Base-by-base conservation (phyloP, 805 yeast genomes). In the Saccharomycopsis sp. region DNA sequence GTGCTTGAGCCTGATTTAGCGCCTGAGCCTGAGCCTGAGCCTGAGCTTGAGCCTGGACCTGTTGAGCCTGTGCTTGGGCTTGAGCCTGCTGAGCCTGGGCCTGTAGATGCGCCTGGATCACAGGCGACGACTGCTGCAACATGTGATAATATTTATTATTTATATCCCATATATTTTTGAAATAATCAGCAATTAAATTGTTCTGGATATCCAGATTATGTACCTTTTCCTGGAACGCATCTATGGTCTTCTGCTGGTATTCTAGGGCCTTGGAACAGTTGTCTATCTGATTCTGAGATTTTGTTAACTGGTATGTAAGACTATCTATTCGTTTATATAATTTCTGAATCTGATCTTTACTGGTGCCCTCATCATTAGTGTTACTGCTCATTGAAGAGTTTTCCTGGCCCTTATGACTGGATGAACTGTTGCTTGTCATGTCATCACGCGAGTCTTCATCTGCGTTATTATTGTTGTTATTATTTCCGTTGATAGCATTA, bases 141-240 rank as follows among this genome's bases (percentile, higher is more conserved):
- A 44, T 5, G 22, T 44, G 49, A 44, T 44, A 44, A 44, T 17
- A 44, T 44, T 44, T 44, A 44, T 44, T 44, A 17, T 8, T 44
- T 3, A 44, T 44, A 17, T n/a, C 22, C 22, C 3, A 44, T 3
- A 17, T 44, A 17, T 19, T 23, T 35, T 52, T 56, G 56, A 52
- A 56, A 23, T 56, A 56, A 23, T 56, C 56, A n/a, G 51, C 29
- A 17, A 56, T 17, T 17, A 56, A 34, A 15, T 35, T 52, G 38
- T 52, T 56, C 20, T 56, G 59, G 41, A 42, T 51, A 7, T 47
- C 58, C 19, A 12, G 49, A 44, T 7, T 17, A 7, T 17, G 19
- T 17, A 44, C 22, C 22, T 44, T 44, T 17, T 44, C 22, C 19
- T 19, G 49, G 22, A 44, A 44, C 5, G 49, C 49, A 3, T 44